Evolutionary conservation across 441 rosid species (phyloP).

Genomic region (Eutrema salsugineum): DNA sequence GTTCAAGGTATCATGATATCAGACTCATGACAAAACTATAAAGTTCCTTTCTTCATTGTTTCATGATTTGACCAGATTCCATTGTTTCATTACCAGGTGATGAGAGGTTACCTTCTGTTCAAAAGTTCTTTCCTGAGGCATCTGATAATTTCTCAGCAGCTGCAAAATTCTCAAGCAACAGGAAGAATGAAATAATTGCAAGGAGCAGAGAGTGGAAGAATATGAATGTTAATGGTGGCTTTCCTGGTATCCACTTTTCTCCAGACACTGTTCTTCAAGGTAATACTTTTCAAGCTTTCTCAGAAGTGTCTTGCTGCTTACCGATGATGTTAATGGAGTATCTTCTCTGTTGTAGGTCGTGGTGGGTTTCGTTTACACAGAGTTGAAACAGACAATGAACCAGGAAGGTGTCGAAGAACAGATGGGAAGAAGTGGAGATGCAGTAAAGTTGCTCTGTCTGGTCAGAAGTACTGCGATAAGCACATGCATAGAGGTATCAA

Average conservation of each 20-base stretch:
- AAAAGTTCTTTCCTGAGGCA: constrained; percentile 24
- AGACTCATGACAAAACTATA: neutral
- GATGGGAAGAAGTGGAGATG: constrained; percentile 85
- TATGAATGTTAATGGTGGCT: constrained; percentile 9
- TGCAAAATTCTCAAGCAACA: constrained; percentile 6
- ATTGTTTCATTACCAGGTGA: constrained; percentile 22
- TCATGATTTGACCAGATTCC: neutral
- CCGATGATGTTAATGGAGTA: neutral
- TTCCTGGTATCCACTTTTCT: constrained; percentile 43
- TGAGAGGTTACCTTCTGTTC: constrained; percentile 24
- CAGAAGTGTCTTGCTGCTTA: neutral
- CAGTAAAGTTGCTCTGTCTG: constrained; percentile 44
- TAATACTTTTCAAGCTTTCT: constrained; percentile 26
- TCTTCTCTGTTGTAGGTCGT: constrained; percentile 31
- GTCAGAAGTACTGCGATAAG: constrained; percentile 55
- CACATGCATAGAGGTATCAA: constrained; percentile 80
- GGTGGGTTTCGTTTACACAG: constrained; percentile 18
- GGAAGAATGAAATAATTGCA: constrained; percentile 30
- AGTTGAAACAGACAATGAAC: constrained; percentile 40
- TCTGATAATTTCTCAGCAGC: constrained; percentile 19
- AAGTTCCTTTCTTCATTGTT: neutral
- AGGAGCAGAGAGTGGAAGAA: constrained; percentile 22
- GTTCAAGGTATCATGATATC: constrained; percentile 13
- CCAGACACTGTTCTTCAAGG: constrained; percentile 77
- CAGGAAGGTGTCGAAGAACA: constrained; percentile 69